These are phyloP conservation scores for Torulaspora indica DNA, from an alignment of 805 yeast species.

Conservation along the genomic window DNA sequence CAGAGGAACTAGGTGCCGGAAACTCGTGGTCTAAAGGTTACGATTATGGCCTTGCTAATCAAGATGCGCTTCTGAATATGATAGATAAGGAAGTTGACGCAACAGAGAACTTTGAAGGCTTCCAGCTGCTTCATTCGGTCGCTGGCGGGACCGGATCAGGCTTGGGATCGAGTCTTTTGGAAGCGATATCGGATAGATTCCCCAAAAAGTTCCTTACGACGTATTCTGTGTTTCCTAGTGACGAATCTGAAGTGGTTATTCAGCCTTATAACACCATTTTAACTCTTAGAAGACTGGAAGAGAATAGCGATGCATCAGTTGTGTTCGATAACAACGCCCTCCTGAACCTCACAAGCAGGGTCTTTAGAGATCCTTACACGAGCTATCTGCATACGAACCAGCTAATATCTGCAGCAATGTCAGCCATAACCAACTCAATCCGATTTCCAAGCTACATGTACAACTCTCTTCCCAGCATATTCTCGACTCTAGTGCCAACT, in stretches of 20 bases:
- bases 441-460: constrained; percentile 91
- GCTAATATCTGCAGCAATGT: constrained; percentile 76
- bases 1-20: constrained; percentile 91
- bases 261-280: constrained; percentile 91
- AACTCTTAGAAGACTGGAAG: constrained; percentile 75
- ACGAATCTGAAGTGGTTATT: constrained; percentile 90
- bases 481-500: constrained; percentile 79
- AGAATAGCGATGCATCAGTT: constrained; percentile 79
- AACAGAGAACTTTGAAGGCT: constrained; percentile 84
- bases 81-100: constrained; percentile 86
- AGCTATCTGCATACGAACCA: constrained; percentile 79
- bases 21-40: constrained; percentile 95
- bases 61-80: constrained; percentile 74
- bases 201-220: constrained; percentile 80
- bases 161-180: constrained; percentile 77
- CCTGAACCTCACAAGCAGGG: constrained; percentile 61
- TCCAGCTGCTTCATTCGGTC: constrained; percentile 86
- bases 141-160: constrained; percentile 99
- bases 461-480: constrained; percentile 73
- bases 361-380: constrained; percentile 52
- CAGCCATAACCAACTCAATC: constrained; percentile 79
- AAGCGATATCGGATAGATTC: constrained; percentile 72
- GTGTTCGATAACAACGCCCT: constrained; percentile 90
- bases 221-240: constrained; percentile 78
- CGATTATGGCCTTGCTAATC: constrained; percentile 59